phyloP scores from a whole-genome alignment of 1,284 basidiomycete species.

The Ustilago crameri region DNA sequence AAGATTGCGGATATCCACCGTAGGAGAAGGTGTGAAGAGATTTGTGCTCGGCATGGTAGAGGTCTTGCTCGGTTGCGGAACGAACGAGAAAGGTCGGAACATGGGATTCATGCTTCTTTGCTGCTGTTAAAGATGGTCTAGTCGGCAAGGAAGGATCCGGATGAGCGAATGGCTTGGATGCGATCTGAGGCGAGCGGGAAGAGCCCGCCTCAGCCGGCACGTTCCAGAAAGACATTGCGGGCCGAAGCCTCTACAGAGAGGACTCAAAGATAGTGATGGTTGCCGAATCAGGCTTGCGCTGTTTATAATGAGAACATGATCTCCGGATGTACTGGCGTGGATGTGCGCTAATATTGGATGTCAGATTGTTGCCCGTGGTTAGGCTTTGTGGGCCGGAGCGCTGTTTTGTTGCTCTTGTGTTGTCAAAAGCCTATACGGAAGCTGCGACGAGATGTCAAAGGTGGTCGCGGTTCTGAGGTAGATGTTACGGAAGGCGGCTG shows the following conservation, averaged over 20 bases:
- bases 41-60: slow-evolving; percentile 34
- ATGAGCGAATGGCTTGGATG: slow-evolving; percentile 15
- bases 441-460: too few relatives aligned
- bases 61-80: slow-evolving; percentile 45
- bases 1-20: slow-evolving; percentile 17
- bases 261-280: neutral
- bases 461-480: too few relatives aligned
- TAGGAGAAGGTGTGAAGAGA: slow-evolving; percentile 37
- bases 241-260: neutral
- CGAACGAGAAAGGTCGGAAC: slow-evolving; percentile 38
- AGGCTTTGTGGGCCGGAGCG: too few relatives aligned
- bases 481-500: too few relatives aligned
- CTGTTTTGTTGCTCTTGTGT: too few relatives aligned
- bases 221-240: slow-evolving; percentile 30
- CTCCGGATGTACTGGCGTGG: neutral
- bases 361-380: too few relatives aligned
- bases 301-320: neutral
- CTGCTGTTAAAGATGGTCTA: slow-evolving; percentile 9
- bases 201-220: slow-evolving; percentile 36
- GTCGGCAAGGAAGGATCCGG: slow-evolving; percentile 12
- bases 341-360: neutral
- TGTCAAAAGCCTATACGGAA: too few relatives aligned
- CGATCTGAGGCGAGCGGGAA: slow-evolving; percentile 26
- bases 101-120: slow-evolving; percentile 35
- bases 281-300: neutral